phyloP scores from a whole-genome alignment of 768 basidiomycete genomes.

The Rhodocollybia butyracea region DNA sequence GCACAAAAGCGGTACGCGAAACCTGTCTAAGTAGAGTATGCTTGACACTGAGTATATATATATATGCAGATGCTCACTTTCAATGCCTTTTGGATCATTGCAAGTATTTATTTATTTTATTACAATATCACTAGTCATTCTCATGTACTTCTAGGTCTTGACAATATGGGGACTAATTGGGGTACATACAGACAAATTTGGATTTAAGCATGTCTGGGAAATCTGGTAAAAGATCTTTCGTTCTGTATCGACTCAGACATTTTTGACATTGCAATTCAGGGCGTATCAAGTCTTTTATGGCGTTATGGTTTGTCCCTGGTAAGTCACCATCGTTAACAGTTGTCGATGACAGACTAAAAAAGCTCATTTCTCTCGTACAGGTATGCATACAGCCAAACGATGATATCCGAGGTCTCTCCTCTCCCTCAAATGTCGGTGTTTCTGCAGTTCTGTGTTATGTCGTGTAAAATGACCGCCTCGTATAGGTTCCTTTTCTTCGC shows the following conservation, averaged over 20 bases:
- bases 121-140: not conserved
- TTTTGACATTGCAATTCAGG: conserved; percentile 31
- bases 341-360: no score
- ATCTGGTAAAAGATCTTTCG: conserved; percentile 45
- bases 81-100: conserved; percentile 71
- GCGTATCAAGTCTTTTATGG: conserved; percentile 69
- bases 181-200: conserved; percentile 69
- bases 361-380: no score
- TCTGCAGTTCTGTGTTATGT: not conserved
- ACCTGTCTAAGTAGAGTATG: not conserved
- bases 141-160: conserved; percentile 39
- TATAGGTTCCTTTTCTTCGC: conserved; percentile 69
- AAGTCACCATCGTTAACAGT: not conserved
- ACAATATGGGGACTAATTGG: conserved; percentile 77
- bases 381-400: conserved; percentile 78
- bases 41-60: conserved; percentile 25
- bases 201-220: conserved; percentile 84
- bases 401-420: conserved; percentile 79
- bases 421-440: conserved; percentile 64
- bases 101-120: conserved; percentile 21
- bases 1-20: conserved; percentile 54
- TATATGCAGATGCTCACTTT: conserved; percentile 51
- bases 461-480: not conserved
- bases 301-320: conserved; percentile 72
- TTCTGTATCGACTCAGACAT: not conserved